These are phyloP conservation scores for Septoria linicola DNA, from an alignment of 2,329 filamentous ascomycete species.

Conservation along the genomic window DNA sequence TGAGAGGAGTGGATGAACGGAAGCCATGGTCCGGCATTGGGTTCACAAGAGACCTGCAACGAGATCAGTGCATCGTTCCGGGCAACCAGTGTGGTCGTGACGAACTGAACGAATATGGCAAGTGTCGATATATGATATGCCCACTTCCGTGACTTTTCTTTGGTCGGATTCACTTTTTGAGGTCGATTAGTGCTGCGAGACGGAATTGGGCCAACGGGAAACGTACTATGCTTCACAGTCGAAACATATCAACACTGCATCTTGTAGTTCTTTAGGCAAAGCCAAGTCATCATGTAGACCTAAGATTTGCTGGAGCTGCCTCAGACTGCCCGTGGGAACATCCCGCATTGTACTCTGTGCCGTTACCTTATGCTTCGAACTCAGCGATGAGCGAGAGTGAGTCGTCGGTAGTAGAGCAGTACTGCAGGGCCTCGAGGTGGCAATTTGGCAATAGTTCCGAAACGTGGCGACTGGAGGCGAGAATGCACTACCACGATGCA, in stretches of 20 bases:
- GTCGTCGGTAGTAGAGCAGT: too few relatives aligned
- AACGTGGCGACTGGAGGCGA: too few relatives aligned
- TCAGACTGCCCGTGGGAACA: not conserved
- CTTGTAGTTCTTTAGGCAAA: not conserved
- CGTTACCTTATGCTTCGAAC: too few relatives aligned
- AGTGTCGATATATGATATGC: conserved; percentile 77
- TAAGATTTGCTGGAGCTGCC: not conserved
- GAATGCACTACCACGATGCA: too few relatives aligned
- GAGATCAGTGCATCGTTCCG: not conserved
- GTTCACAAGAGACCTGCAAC: not conserved
- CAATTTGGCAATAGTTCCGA: too few relatives aligned
- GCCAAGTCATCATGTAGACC: not conserved
- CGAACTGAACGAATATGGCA: conserved; percentile 37
- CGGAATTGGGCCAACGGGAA: too few relatives aligned
- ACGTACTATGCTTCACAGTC: not conserved
- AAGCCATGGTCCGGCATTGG: conserved; percentile 7
- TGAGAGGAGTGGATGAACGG: conserved; percentile 49
- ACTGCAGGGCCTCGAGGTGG: too few relatives aligned
- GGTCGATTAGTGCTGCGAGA: too few relatives aligned
- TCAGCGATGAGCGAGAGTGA: too few relatives aligned
- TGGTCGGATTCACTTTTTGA: conserved; percentile 57
- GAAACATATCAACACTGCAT: not conserved
- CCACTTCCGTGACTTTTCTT: conserved; percentile 76
- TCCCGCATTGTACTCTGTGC: not conserved
- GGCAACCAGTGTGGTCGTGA: not conserved